Base-by-base conservation (phyloP, 495 filamentous ascomycete genomes). In the Jackrogersella minutella region DNA sequence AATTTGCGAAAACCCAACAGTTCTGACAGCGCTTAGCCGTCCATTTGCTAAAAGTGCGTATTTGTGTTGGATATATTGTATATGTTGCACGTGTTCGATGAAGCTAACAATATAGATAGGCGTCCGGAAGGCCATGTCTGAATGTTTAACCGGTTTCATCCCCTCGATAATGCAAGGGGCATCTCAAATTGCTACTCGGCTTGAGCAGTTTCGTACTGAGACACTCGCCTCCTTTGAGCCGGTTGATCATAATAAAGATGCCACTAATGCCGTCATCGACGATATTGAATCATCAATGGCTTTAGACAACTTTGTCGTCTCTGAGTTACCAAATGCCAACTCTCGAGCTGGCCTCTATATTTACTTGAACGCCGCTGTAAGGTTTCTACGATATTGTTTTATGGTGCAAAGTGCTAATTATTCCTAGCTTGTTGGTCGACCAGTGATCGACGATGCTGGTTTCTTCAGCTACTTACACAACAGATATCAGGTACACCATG, bases 341-440 rank as follows among this genome's bases (percentile, higher is more conserved):
- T 90, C 93, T n/a, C 85, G 93, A 79, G 93, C 93, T 50, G 92
- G 92, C 43, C 80, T 98, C 65, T 98, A 93, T 75, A 82, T 97
- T n/a, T 97, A 94, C 74, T 80, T 99, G 28, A 93, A 92, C 74
- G 87, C 93, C 44, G 83, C 91, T 79, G 91, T 97, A 80, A 73
- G n/a, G 83, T 74, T 13, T 26, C 21, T 36, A 37, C 0, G 28
- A 36, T 33, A 5, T 11, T 41, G 0, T 34, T 51, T 5, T 16
- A 33, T 19, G n/a, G 24, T 28, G 36, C 58, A 55, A 39, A 8
- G 4, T 1, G 31, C 79, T 88, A 55, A 84, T 64, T 62, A 17
- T 26, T 10, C 37, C 43, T 73, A 94, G 91, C 86, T 97, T 69
- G 85, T 88, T 36, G 92, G 88, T 10, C 84, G 91, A 39, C 96